These are phyloP conservation scores for Pleurotus cornucopiae DNA, from an alignment of 768 basidiomycete genomes.

Conservation along the genomic window DNA sequence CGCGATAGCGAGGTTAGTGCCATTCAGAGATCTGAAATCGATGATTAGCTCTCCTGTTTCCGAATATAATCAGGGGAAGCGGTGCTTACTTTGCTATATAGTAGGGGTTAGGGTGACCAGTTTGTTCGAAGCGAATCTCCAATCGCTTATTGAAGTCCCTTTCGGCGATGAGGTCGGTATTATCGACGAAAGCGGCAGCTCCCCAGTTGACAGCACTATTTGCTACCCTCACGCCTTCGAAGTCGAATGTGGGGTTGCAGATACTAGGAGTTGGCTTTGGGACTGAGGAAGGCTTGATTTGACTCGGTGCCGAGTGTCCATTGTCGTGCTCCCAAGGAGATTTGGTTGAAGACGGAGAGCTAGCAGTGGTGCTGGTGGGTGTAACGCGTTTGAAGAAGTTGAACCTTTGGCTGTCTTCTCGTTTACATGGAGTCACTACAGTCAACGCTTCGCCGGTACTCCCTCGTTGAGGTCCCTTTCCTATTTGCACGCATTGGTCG, in stretches of 20 bases:
- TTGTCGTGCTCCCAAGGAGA: background rate
- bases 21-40: constrained; percentile 1
- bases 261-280: background rate
- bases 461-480: background rate
- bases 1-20: constrained; percentile 1
- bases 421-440: background rate
- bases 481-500: constrained; percentile 3
- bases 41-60: background rate
- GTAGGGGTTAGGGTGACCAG: background rate
- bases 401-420: constrained; percentile 4
- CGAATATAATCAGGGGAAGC: background rate
- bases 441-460: background rate
- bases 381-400: constrained; percentile 3
- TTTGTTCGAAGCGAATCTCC: constrained; percentile 6
- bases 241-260: constrained; percentile 6
- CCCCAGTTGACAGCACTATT: constrained; percentile 5
- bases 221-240: constrained; percentile 3
- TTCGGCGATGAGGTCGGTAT: constrained; percentile 1
- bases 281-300: background rate
- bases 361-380: background rate
- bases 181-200: background rate
- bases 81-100: constrained; percentile 1
- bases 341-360: background rate
- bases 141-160: constrained; percentile 1
- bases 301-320: no score